Conservation (phyloP, 78 protist species). For the Capsaspora owczarzaki region DNA sequence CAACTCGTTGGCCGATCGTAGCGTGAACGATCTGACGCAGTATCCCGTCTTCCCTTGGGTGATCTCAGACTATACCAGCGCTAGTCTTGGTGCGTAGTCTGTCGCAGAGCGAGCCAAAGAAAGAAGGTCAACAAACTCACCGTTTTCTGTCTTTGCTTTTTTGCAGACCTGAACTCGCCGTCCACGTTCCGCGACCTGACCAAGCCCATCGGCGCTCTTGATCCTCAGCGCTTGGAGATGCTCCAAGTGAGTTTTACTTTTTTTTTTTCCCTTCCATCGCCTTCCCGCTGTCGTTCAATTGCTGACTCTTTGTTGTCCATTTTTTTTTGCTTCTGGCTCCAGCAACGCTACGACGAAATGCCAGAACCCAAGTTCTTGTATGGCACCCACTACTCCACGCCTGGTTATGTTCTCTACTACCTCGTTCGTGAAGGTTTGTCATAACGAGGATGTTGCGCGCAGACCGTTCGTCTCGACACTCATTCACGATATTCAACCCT, state of each 20-base stretch:
- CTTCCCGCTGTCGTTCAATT: neutral
- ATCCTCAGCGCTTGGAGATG: constrained; percentile 49
- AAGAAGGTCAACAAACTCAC: too few species aligned
- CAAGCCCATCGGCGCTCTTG: constrained; percentile 87
- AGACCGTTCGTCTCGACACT: too few species aligned
- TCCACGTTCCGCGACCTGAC: constrained; percentile 70
- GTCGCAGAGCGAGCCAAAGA: neutral
- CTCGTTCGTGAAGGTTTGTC: constrained; percentile 73
- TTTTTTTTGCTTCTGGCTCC: neutral
- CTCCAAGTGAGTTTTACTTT: constrained; percentile 6
- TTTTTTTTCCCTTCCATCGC: neutral
- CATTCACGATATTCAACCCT: too few species aligned
- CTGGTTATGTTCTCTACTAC: constrained; percentile 82
- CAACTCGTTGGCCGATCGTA: constrained; percentile 74
- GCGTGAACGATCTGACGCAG: constrained; percentile 78
- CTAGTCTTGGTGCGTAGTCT: constrained; percentile 17
- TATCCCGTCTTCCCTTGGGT: constrained; percentile 84
- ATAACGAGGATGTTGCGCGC: neutral
- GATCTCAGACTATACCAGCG: constrained; percentile 38
- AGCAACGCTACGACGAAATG: constrained; percentile 59
- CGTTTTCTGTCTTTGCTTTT: neutral
- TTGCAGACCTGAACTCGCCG: neutral
- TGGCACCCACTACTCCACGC: constrained; percentile 92
- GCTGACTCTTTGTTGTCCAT: neutral
- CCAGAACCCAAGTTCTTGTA: constrained; percentile 74